Base-by-base conservation (phyloP, 805 yeast species). In the Lipomyces spencermartinsiae region DNA sequence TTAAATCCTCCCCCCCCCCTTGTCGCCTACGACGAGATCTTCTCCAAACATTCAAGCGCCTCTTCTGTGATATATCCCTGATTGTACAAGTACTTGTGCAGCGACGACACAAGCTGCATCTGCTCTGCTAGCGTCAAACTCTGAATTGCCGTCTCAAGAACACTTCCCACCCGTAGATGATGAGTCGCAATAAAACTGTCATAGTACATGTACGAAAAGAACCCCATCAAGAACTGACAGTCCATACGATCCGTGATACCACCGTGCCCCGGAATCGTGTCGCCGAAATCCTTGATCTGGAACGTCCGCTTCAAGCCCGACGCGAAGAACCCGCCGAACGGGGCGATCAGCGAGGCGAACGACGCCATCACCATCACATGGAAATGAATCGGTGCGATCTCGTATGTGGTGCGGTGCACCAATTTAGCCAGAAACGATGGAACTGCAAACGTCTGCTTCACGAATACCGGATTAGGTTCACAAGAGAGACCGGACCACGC, bases 201-300 rank as follows among this genome's bases (percentile, higher is more conserved):
- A 79, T 89, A 93, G 81, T 95, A 95, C 73, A 95, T 83, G 77
- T 93, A 93, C 43, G 95, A 86, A 77, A 95, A 95, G 53, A 97
- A 91, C 12, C 99, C 99, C 98, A 95, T 95, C 74, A 95, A 83
- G 77, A 94, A 95, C 81, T 95, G 98, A 80, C 99, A 95, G 80
- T 95, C 99, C 83, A 95, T 89, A 81, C 99, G 86, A 78, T 95
- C 99, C 33, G 98, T 93, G 73, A 95, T 89, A 73, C 99, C 99
- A 71, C 99, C 99, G 77, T 95, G 99, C 39, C 99, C 99, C 16
- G 99, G 99, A 73, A 95, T 95, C 9, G 98, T 94, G 76, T 94
- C 97, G 73, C 98, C 99, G 76, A 95, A 95, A 80, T 95, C 99
- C 80, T 95, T 95, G 64, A 93, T 93, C 76, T 94, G 91, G 81